Evolutionary conservation across 2,329 filamentous ascomycete genomes (phyloP), one percentile per base, ranked within the genome.

Genomic region (Nemania sp.): DNA sequence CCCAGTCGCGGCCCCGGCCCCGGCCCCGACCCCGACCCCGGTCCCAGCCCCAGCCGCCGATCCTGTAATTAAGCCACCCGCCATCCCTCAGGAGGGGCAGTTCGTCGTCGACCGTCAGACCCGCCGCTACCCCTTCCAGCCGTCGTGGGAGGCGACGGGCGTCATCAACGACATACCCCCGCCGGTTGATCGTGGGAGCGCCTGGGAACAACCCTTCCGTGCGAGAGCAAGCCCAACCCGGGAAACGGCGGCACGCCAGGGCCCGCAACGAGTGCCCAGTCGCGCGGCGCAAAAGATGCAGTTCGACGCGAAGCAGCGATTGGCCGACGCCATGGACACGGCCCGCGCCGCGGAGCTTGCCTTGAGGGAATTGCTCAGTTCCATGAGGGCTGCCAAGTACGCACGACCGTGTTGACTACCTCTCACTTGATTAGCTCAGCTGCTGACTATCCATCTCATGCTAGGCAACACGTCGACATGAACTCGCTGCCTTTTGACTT

Each of bases 341-440:
- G 89, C 89, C 18, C 86, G 87, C 65, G 93, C 93, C 5, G 87
- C 93, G 20, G 92, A 97, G 77, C 78, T 97, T 72, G 92, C 94
- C 6, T 77, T 97, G 67, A 82, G 90, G 64, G 94, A 97, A 77
- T 80, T 97, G 46, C 77, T 97, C 56, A 87, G 89, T 69, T 93
- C 90, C 62, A 84, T 93, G 74, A 87, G 90, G 72, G 91, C 92
- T 64, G 92, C 93, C 65, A 92, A 89, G 91, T 70, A 69, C 54
- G 65, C 84, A 77, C 64, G 51, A 34, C 47, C 29, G 34, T n/a
- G 35, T 49, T 13, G 39, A 21, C 39, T 20, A n/a, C 42, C 35
- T 55, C 57, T 59, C 15, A 61, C 40, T 34, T 50, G 25, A 48
- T 32, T 52, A 48, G 59, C 49, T 57, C 34, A 58, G 39, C 61